These are phyloP conservation scores for Luzula sylvatica DNA, from an alignment of 176 grass and related monocot genomes.

Conservation along the genomic window DNA sequence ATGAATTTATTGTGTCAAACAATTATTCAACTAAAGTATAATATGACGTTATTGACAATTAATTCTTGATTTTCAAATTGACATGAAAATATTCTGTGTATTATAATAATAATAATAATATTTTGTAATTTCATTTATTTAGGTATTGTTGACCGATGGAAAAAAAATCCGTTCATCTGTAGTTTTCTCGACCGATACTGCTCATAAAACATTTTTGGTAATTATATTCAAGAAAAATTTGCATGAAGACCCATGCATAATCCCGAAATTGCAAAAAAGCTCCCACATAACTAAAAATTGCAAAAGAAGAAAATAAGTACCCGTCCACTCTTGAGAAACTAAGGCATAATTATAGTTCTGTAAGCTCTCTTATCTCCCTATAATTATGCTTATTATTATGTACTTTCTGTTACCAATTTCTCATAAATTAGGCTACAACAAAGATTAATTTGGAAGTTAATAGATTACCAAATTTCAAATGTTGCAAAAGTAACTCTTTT, in stretches of 20 bases:
- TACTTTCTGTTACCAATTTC: background rate
- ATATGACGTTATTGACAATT: too few species aligned
- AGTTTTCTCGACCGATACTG: conserved; percentile 88
- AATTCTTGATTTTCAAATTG: background rate
- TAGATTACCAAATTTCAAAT: conserved; percentile 76
- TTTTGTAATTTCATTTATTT: conserved; percentile 7
- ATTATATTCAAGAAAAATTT: too few species aligned
- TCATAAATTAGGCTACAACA: conserved; percentile 74
- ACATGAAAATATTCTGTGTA: background rate
- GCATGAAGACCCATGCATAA: too few species aligned
- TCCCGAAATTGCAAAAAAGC: too few species aligned
- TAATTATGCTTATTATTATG: too few species aligned
- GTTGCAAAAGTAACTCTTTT: conserved; percentile 50
- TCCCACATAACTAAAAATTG: too few species aligned
- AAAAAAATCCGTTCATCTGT: conserved; percentile 59
- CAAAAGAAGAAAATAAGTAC: too few species aligned
- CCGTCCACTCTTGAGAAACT: conserved; percentile 57
- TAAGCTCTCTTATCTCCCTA: conserved; percentile 95
- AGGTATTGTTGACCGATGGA: conserved; percentile 90
- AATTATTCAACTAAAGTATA: too few species aligned
- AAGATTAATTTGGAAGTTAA: conserved; percentile 96
- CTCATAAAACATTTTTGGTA: conserved; percentile 95
- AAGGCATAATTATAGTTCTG: too few species aligned
- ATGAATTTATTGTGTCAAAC: too few species aligned
- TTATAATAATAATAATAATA: background rate